Evolutionary conservation across 768 basidiomycete genomes (phyloP).

Genomic region (Mycena pura): DNA sequence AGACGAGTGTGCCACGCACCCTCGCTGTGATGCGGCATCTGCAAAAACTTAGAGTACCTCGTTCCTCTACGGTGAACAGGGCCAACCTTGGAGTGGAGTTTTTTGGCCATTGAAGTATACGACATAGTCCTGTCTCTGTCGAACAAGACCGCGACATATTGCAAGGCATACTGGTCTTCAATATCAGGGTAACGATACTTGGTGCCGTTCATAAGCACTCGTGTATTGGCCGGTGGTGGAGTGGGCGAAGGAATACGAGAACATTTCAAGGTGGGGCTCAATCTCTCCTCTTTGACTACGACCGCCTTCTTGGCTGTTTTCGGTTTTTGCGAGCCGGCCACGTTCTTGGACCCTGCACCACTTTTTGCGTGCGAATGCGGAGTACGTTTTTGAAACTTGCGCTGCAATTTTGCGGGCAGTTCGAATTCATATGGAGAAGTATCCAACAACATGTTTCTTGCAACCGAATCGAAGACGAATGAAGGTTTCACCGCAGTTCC

Average conservation of each 20-base stretch:
- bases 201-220: slow-evolving; percentile 32
- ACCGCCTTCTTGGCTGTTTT: slow-evolving; percentile 7
- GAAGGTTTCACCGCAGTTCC: slow-evolving; percentile 57
- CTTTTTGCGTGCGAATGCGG: slow-evolving; percentile 3
- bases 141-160: slow-evolving; percentile 53
- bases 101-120: slow-evolving; percentile 41
- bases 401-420: slow-evolving; percentile 26
- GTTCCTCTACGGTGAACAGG: background rate
- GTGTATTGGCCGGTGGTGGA: slow-evolving; percentile 49
- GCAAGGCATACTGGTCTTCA: slow-evolving; percentile 56
- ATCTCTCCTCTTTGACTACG: slow-evolving; percentile 3
- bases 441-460: slow-evolving; percentile 50
- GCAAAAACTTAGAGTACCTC: background rate
- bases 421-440: slow-evolving; percentile 52
- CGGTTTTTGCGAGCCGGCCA: background rate
- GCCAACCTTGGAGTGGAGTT: slow-evolving; percentile 54
- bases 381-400: slow-evolving; percentile 26
- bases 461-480: slow-evolving; percentile 62
- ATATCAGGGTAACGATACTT: slow-evolving; percentile 54
- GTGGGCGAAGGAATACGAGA: slow-evolving; percentile 26
- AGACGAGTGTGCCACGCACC: slow-evolving; percentile 59
- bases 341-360: slow-evolving; percentile 6
- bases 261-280: background rate
- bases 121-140: slow-evolving; percentile 55
- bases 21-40: slow-evolving; percentile 68